Base-by-base conservation (phyloP, 495 filamentous ascomycete genomes). In the Lasiosphaeria hispida region DNA sequence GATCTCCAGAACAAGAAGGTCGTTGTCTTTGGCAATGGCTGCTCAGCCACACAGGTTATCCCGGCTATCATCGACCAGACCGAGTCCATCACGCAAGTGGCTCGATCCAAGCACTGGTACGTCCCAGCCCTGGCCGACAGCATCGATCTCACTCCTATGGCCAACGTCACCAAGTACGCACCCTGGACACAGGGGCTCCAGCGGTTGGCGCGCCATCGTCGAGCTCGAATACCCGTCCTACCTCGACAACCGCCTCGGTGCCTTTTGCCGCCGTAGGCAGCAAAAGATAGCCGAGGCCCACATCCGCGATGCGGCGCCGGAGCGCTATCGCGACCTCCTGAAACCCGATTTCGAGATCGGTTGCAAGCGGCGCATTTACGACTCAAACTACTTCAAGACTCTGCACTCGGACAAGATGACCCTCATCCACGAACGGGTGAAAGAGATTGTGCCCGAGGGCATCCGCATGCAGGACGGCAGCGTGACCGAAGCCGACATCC, bases 1-100 rank as follows among this genome's bases (percentile, higher is more conserved):
- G 71, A 82, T 48, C 68, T 82, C 35, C 63, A 62, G 9, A 71
- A 72, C 39, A 85, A 83, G 57, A 66, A 82, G 50, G 75, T 86
- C 7, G 69, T 82, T 43, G 73, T 86, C n/a, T 55, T 86, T 48
- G 83, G 83, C 6, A 82, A 82, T 11, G 83, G 83, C 18, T 86
- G 81, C 66, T 79, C 58, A 33, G 72, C 70, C 13, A 64, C 63
- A 2, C 71, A 73, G 43, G 58, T 75, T 10, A 68, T 75, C 5
- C 69, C 72, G 2, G 43, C 30, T 4, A 61, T 74, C 4, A 54
- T 58, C 1, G 47, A 65, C 45, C 41, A 67, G 15, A 62, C 57
- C 4, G 42, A 35, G 9, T 43, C 42, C n/a, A 52, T 74, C 3
- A 72, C 59, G 14, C 72, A 74, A 53, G 38, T 58, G 17, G 38